Percentiles rank a stretch among this genome's conserved stretches.
phyloP scores from a whole-genome alignment of 2,329 filamentous ascomycete species.

The Colletotrichum liaoningense region DNA sequence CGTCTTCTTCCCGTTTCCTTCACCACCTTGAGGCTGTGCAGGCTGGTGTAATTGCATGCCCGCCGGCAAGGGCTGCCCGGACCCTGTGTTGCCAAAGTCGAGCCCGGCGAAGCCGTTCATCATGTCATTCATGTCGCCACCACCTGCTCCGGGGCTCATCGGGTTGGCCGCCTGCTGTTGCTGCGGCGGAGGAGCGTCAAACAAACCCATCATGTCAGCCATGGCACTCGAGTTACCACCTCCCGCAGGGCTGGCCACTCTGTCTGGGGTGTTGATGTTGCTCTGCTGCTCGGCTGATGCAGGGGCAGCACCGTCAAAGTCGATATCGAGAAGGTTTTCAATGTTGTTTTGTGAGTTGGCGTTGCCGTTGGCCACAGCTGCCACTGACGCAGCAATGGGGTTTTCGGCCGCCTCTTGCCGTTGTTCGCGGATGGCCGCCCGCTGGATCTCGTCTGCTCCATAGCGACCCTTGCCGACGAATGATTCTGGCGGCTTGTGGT shows the following conservation, averaged over 20 bases:
- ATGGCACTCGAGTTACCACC: conserved; percentile 59
- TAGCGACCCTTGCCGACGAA: conserved; percentile 96
- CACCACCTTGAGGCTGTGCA: conserved; percentile 46
- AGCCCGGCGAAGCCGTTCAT: conserved; percentile 90
- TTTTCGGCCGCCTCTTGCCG: conserved; percentile 92
- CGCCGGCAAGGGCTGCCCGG: conserved; percentile 72
- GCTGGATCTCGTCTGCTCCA: conserved; percentile 93
- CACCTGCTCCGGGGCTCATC: conserved; percentile 38
- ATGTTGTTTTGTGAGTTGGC: conserved; percentile 77
- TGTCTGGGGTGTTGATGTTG: conserved; percentile 72
- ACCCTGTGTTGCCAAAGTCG: conserved; percentile 71
- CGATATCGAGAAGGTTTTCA: conserved; percentile 95
- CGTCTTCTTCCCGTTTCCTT: conserved; percentile 62
- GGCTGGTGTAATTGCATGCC: conserved; percentile 64
- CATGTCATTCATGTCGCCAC: conserved; percentile 83
- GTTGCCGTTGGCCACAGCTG: conserved; percentile 68
- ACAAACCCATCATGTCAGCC: conserved; percentile 76
- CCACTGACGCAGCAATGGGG: conserved; percentile 88
- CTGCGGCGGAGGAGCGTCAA: conserved; percentile 72
- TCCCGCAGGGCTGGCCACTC: conserved; percentile 72
- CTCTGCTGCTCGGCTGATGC: conserved; percentile 78
- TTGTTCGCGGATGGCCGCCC: conserved; percentile 96
- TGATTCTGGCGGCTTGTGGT: conserved; percentile 98
- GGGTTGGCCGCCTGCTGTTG: conserved; percentile 48
- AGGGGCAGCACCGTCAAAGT: conserved; percentile 92